phyloP scores from a whole-genome alignment of 2,329 filamentous ascomycete species.

The Lanzia echinophila region DNA sequence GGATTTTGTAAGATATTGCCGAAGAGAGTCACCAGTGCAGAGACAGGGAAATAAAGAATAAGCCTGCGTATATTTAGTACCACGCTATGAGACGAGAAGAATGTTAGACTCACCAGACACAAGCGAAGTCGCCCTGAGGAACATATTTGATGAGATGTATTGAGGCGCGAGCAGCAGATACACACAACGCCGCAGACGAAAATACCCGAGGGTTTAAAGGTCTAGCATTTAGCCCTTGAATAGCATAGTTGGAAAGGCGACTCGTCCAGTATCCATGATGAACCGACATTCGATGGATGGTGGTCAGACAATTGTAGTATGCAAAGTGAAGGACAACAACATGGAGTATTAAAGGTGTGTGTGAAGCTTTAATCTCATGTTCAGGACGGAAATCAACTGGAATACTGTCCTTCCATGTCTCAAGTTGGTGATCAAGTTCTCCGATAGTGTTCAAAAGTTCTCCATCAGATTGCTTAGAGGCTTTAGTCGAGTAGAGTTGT shows the following conservation, averaged over 20 bases:
- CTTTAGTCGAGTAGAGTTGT: slow-evolving; percentile 84
- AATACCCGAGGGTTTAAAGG: slow-evolving; percentile 92
- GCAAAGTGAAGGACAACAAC: slow-evolving; percentile 92
- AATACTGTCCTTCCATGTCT: slow-evolving; percentile 95
- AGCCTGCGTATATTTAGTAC: slow-evolving; percentile 49
- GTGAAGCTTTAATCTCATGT: slow-evolving; percentile 87
- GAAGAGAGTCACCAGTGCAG: slow-evolving; percentile 88
- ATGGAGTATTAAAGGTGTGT: slow-evolving; percentile 89
- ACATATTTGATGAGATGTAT: slow-evolving; percentile 95
- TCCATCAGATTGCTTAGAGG: slow-evolving; percentile 83
- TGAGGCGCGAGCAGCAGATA: slow-evolving; percentile 84
- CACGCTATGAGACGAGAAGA: not conserved
- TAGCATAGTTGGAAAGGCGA: slow-evolving; percentile 86
- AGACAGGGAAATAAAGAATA: slow-evolving; percentile 93
- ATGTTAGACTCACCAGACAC: slow-evolving; percentile 70
- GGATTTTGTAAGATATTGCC: slow-evolving; percentile 96
- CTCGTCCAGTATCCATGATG: slow-evolving; percentile 99
- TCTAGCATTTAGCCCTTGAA: slow-evolving; percentile 84
- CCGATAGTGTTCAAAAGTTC: slow-evolving; percentile 93
- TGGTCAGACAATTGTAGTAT: slow-evolving; percentile 97
- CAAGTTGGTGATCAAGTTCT: slow-evolving; percentile 81
- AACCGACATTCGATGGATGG: slow-evolving; percentile 96
- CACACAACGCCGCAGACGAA: slow-evolving; percentile 86
- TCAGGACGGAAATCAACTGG: slow-evolving; percentile 96
- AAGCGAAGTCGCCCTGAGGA: slow-evolving; percentile 88